phyloP scores from a whole-genome alignment of 164 flowering plant genomes.

The Macadamia tetraphylla region DNA sequence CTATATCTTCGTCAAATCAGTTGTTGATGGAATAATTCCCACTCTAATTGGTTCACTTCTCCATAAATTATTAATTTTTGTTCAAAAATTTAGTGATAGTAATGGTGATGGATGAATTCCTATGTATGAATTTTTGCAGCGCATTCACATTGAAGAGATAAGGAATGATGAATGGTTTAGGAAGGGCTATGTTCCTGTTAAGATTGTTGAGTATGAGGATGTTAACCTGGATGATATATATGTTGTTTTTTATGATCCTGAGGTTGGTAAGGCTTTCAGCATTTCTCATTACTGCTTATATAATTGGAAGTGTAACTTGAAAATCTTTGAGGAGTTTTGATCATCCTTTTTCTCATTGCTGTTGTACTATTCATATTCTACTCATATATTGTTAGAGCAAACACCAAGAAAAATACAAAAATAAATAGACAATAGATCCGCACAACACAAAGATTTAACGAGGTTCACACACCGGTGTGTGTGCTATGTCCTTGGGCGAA shows the following conservation, averaged over 20 bases:
- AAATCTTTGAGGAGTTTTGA: too few relatives aligned
- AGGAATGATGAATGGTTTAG: conserved; percentile 86
- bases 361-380: too few relatives aligned
- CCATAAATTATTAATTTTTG: too few relatives aligned
- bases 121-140: conserved; percentile 36
- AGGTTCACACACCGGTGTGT: too few relatives aligned
- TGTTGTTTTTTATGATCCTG: conserved; percentile 83
- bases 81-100: too few relatives aligned
- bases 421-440: too few relatives aligned
- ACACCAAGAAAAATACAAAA: too few relatives aligned
- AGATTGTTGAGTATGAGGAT: conserved; percentile 69
- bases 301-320: neutral
- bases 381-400: too few relatives aligned
- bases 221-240: conserved; percentile 87
- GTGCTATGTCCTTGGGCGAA: too few relatives aligned
- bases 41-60: conserved; percentile 36
- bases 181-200: conserved; percentile 58
- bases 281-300: neutral
- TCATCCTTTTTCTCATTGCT: too few relatives aligned
- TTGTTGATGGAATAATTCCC: conserved; percentile 52
- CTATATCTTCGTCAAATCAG: conserved; percentile 25
- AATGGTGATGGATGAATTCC: too few relatives aligned
- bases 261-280: conserved; percentile 50
- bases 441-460: too few relatives aligned
- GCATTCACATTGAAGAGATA: conserved; percentile 71